A percentile compares a stretch with the other conserved stretches of the same genome.
Evolutionary conservation across 352 stramenopile species (phyloP).

Genomic region (Globisporangium alternatum): DNA sequence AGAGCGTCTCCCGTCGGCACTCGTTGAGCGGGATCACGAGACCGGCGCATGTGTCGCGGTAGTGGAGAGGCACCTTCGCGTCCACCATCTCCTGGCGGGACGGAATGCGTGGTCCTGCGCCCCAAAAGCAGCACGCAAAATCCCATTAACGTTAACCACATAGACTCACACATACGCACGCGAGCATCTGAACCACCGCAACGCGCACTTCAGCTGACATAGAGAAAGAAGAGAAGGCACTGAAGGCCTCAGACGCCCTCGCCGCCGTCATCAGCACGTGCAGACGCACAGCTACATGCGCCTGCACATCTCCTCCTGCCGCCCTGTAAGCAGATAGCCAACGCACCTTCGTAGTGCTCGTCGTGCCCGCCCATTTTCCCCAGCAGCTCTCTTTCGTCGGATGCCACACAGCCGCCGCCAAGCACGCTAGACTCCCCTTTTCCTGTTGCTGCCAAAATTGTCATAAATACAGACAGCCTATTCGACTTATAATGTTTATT

Average conservation of each 20-base stretch:
- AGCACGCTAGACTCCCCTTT: conserved; percentile 10
- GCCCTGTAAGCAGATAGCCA: neutral
- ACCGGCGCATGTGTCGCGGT: conserved; percentile 95
- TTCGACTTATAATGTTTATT: neutral
- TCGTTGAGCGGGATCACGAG: conserved; percentile 96
- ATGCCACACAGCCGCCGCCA: conserved; percentile 30
- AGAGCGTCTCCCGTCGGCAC: conserved; percentile 92
- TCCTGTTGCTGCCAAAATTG: neutral
- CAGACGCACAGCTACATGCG: neutral
- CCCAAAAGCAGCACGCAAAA: conserved; percentile 5
- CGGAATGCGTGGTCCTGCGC: conserved; percentile 61
- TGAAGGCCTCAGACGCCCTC: neutral
- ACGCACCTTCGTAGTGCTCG: conserved; percentile 64
- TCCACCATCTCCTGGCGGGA: conserved; percentile 93
- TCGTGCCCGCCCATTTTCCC: conserved; percentile 58
- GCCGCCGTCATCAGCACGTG: neutral
- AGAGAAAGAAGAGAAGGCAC: neutral
- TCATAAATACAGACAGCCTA: neutral
- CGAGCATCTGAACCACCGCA: neutral
- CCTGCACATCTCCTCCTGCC: neutral
- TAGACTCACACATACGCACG: neutral
- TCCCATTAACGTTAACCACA: neutral
- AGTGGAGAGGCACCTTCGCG: conserved; percentile 91
- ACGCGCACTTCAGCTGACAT: neutral
- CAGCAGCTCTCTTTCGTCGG: conserved; percentile 28